These are phyloP conservation scores for Suillus tomentosus DNA, from an alignment of 768 basidiomycete species.

Conservation along the genomic window DNA sequence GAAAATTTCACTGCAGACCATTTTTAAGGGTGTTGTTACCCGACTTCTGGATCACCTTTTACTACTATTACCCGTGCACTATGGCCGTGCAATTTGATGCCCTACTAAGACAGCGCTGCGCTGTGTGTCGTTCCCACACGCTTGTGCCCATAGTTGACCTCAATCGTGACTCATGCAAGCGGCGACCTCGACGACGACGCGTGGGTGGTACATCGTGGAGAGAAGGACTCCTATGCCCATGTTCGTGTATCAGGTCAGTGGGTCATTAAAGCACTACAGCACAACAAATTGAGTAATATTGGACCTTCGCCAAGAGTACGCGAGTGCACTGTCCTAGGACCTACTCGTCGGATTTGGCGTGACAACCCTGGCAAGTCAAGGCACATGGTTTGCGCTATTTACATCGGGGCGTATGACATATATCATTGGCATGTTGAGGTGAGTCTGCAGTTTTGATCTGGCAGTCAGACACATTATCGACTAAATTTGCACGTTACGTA, in stretches of 20 bases:
- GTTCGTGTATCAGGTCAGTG: conserved; percentile 83
- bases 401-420: conserved; percentile 1
- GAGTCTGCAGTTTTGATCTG: background rate
- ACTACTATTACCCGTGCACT: conserved; percentile 92
- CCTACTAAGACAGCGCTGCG: background rate
- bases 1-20: conserved; percentile 47
- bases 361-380: background rate
- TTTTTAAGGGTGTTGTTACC: conserved; percentile 88
- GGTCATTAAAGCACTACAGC: background rate
- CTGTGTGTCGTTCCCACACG: conserved; percentile 69
- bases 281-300: conserved; percentile 15
- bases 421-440: background rate
- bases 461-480: conserved; percentile 88
- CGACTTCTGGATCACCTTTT: conserved; percentile 81
- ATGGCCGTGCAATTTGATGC: conserved; percentile 78
- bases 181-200: conserved; percentile 92
- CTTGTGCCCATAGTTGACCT: conserved; percentile 61
- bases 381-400: background rate
- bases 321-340: conserved; percentile 59
- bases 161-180: conserved; percentile 80
- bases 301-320: conserved; percentile 94
- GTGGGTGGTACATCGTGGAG: conserved; percentile 83
- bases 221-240: conserved; percentile 62
- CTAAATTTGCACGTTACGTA: conserved; percentile 98
- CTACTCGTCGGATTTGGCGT: background rate